Conservation (phyloP, 192 early-diverging fungal genomes). For the Haplosporangium gracile region DNA sequence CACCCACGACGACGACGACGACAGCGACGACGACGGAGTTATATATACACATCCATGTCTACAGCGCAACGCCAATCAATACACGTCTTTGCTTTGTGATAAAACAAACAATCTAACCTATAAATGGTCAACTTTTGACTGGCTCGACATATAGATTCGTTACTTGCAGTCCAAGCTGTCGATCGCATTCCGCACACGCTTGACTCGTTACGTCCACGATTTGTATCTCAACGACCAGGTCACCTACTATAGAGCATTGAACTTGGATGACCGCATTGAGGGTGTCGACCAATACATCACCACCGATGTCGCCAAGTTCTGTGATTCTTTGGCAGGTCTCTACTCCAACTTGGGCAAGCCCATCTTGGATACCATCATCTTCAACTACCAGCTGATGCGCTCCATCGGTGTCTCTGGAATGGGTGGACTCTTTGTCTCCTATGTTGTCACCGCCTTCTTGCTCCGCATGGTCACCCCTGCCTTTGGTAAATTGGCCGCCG, state of each 20-base stretch:
- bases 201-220: slow-evolving; percentile 90
- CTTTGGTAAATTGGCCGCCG: slow-evolving; percentile 93
- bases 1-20: background rate
- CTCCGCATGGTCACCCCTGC: slow-evolving; percentile 90
- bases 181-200: slow-evolving; percentile 82
- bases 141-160: slow-evolving; percentile 60
- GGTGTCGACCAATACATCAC: slow-evolving; percentile 92
- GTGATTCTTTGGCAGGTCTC: slow-evolving; percentile 86
- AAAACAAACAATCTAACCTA: background rate
- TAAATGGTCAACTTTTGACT: background rate
- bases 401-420: slow-evolving; percentile 89
- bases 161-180: slow-evolving; percentile 82
- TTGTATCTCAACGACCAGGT: slow-evolving; percentile 87
- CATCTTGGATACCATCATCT: slow-evolving; percentile 92
- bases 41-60: background rate
- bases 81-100: background rate
- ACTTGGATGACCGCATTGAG: slow-evolving; percentile 91
- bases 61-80: background rate
- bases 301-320: slow-evolving; percentile 93
- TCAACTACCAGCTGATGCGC: slow-evolving; percentile 91
- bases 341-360: slow-evolving; percentile 98
- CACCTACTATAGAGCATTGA: slow-evolving; percentile 90
- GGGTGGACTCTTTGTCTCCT: slow-evolving; percentile 83
- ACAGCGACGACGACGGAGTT: background rate
- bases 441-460: slow-evolving; percentile 83